Base-by-base conservation (phyloP, 2,329 filamentous ascomycete genomes). In the Magnaporthiopsis incrustans region DNA sequence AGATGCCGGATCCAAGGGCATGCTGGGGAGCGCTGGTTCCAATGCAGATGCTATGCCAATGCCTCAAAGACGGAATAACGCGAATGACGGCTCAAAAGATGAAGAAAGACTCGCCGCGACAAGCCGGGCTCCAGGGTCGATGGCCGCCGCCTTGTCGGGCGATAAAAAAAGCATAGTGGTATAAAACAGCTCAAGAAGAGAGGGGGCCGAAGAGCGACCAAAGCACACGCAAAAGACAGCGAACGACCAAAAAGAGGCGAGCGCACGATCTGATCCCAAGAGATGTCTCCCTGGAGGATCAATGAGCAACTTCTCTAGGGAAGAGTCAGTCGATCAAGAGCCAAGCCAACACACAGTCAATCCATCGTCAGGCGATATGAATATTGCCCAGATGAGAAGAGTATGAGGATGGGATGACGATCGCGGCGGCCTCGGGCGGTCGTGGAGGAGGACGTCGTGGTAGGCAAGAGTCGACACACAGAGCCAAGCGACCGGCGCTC, bases 21-120 rank as follows among this genome's bases (percentile, higher is more conserved):
- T 67, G 67, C 61, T 65, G 30, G 68, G 66, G 65, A 65, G 70
- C 68, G 67, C 66, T 64, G 38, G 64, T 68, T 67, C 64, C 65
- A 64, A 67, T 68, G 69, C 67, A 62, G 65, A 68, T 68, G 65
- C 65, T 70, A 71, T 70, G 68, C 69, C 69, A 70, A 71, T 71
- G 69, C 67, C 68, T 71, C 67, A 53, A 65, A 62, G 26, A 27
- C n/a, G 2, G 22, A 27, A 53, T 53, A 27, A 58, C 15, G 38
- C 60, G 35, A 27, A 64, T n/a, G 64, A 58, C 61, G 53, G 64
- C 18, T n/a, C 18, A 53, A 53, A 53, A 53, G 10, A 53, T 25
- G n/a, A 53, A 53, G 44, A 50, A 22, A 22, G 44, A 53, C 44
- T 53, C n/a, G 38, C 38, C 38, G 38, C 38, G 38, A 44, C 38